Conservation (phyloP, 345 rosid genomes). For the Stellera chamaejasme region DNA sequence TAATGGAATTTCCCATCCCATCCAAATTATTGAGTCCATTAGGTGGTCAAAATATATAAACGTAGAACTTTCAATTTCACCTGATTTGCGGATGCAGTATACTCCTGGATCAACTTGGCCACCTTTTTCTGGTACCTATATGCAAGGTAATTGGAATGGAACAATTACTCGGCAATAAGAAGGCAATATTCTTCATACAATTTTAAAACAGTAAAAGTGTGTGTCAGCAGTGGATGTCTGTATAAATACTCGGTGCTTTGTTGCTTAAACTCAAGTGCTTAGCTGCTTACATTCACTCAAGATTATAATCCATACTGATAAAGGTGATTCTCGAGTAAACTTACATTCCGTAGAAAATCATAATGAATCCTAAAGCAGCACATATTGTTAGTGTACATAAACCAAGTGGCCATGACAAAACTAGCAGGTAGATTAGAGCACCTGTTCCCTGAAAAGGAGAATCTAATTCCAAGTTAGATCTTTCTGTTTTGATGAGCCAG, state of each 20-base stretch:
- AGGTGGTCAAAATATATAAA: slow-evolving; percentile 10
- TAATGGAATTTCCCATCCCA: background rate
- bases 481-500: slow-evolving; percentile 7
- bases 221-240: too few species aligned
- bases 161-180: slow-evolving; percentile 1
- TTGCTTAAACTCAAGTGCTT: too few species aligned
- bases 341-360: slow-evolving; percentile 82
- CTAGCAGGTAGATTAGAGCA: slow-evolving; percentile 72
- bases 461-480: slow-evolving; percentile 16
- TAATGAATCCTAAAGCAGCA: slow-evolving; percentile 58
- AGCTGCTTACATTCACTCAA: too few species aligned
- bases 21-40: slow-evolving; percentile 5
- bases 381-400: slow-evolving; percentile 70
- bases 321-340: slow-evolving; percentile 17
- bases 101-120: slow-evolving; percentile 82
- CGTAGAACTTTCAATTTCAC: slow-evolving; percentile 29
- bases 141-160: slow-evolving; percentile 8
- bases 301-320: too few species aligned
- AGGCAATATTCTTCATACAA: too few species aligned
- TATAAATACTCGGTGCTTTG: background rate
- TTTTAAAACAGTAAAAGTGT: too few species aligned
- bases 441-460: slow-evolving; percentile 65
- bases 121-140: slow-evolving; percentile 95
- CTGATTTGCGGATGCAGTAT: slow-evolving; percentile 88
- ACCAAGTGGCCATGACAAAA: slow-evolving; percentile 86